Base-by-base conservation (phyloP, 2,329 filamentous ascomycete genomes). In the Hirsutella minnesotensis region DNA sequence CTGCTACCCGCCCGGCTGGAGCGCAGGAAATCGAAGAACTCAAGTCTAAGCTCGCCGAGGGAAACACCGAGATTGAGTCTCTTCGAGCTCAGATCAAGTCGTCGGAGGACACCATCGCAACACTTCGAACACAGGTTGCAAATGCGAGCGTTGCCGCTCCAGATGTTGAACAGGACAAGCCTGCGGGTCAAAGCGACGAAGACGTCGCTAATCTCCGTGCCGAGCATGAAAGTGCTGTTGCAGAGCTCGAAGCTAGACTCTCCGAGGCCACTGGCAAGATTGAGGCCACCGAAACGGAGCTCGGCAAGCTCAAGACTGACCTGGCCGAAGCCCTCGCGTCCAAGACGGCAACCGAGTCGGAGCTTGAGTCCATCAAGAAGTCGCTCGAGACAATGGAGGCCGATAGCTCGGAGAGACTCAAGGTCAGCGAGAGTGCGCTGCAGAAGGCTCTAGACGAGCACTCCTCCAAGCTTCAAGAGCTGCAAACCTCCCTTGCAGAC, bases 11-110 rank as follows among this genome's bases (percentile, higher is more conserved):
- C 48, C 56, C 62, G 5, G 44, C 65, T n/a, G 64, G 68, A 8
- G 56, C 68, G 18, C 79, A 76, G 60, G 75, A 77, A 52, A 62
- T 75, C 3, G 77, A 81, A 40, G 70, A 76, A 38, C 65, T 82
- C 36, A 81, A 77, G 62, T 58, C 65, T 8, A 79, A 79, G 59
- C 64, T 82, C 19, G 64, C 67, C 4, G 68, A 74, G 27, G 77
- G 74, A 47, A 75, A 81, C 52, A 57, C 67, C 7, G 73, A 79
- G 53, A 72, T 81, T 9, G 67, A 72, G 42, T 60, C 70, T 12
- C 67, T 81, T 24, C 77, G 75, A 56, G 63, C 66, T 5, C 71
- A 81, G 51, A 69, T 81, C 39, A 61, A 69, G 44, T 60, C 68
- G 9, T 76, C 73, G 1, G 65, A 79, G 53, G 70, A 69, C 40